Conservation (phyloP, 2,329 filamentous ascomycete genomes). For the Penicillium janthinellum region DNA sequence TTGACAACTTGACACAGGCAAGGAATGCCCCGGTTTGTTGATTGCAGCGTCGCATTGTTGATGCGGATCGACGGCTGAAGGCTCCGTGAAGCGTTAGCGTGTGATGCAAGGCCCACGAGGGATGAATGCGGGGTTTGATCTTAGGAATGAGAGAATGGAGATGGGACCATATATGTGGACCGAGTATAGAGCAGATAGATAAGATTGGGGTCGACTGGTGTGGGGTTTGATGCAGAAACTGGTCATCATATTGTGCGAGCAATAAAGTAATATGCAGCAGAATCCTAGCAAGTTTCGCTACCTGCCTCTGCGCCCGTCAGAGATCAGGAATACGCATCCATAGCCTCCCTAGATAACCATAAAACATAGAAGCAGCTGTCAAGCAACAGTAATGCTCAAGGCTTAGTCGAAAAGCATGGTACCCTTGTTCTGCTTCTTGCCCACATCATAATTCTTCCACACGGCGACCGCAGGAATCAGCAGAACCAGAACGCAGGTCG, state of each 20-base stretch:
- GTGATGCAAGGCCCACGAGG: slow-evolving; percentile 14
- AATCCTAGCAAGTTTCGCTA: not conserved
- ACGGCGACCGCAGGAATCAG: slow-evolving; percentile 20
- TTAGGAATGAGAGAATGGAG: not conserved
- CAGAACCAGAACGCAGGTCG: slow-evolving; percentile 20
- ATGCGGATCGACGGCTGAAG: slow-evolving; percentile 17
- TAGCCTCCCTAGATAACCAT: not conserved
- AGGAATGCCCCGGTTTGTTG: slow-evolving; percentile 9
- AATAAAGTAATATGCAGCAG: not conserved
- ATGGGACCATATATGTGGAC: not conserved
- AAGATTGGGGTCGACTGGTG: not conserved
- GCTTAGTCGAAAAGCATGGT: slow-evolving; percentile 20
- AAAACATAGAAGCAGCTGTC: not conserved
- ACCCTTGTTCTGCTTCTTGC: slow-evolving; percentile 26
- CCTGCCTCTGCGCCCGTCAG: not conserved
- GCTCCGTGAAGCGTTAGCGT: slow-evolving; percentile 19
- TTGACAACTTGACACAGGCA: not conserved
- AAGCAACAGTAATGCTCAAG: not conserved
- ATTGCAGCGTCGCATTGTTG: slow-evolving; percentile 21
- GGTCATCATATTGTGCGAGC: not conserved
- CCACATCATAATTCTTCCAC: slow-evolving; percentile 26
- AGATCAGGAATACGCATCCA: not conserved
- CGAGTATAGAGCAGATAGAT: not conserved
- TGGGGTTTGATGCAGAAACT: not conserved
- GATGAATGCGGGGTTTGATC: not conserved